A percentile compares a stretch with the other conserved stretches of the same genome.
Conservation (phyloP, 2,329 filamentous ascomycete genomes). For the Graphilbum sp. region DNA sequence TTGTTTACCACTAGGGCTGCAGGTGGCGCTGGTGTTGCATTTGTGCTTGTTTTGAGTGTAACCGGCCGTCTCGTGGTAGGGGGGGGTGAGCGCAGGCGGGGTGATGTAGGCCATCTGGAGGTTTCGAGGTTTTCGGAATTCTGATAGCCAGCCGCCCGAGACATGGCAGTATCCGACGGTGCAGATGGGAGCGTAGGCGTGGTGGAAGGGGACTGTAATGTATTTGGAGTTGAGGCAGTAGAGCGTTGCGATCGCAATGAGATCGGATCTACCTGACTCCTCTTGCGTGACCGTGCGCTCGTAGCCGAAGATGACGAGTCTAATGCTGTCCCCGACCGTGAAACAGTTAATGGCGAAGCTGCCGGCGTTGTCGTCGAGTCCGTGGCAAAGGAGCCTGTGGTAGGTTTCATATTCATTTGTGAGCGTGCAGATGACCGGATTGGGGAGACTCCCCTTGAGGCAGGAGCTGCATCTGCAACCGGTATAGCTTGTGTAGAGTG, state of each 20-base stretch:
- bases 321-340: too few relatives aligned
- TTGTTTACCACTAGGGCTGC: too few relatives aligned
- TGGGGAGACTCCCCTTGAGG: constrained; percentile 30
- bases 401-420: constrained; percentile 10
- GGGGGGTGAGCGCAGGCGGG: constrained; percentile 61
- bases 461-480: constrained; percentile 8
- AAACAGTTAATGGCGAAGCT: background rate
- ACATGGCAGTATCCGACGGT: constrained; percentile 37
- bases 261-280: constrained; percentile 47
- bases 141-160: constrained; percentile 46
- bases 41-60: too few relatives aligned
- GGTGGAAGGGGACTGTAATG: constrained; percentile 37
- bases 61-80: constrained; percentile 35
- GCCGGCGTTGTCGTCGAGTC: background rate
- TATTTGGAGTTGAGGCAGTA: constrained; percentile 41
- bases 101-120: constrained; percentile 62
- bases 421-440: constrained; percentile 21
- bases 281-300: constrained; percentile 47
- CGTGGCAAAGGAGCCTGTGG: constrained; percentile 5
- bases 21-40: too few relatives aligned
- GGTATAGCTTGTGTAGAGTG: background rate
- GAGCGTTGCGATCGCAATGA: constrained; percentile 36
- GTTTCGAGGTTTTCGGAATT: constrained; percentile 43
- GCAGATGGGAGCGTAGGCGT: constrained; percentile 49
- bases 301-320: too few relatives aligned